Evolutionary conservation across 805 yeast species (phyloP), one percentile per base, ranked within the genome.

Genomic region (Starmerella apis): DNA sequence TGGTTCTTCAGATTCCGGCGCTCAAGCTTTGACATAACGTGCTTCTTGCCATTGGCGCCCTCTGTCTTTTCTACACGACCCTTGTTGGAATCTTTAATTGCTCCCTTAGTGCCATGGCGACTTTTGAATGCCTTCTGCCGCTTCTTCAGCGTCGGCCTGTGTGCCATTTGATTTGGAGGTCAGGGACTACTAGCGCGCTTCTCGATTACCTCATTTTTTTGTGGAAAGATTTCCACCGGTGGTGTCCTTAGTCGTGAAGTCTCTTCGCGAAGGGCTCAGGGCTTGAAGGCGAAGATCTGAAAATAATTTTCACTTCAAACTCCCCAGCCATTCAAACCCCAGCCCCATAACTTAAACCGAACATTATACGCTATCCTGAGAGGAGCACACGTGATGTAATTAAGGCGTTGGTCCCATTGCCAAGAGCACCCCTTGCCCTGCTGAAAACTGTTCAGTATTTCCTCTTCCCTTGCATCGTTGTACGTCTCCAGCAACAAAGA

Each of bases 121-220:
- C 95, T 78, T 65, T 92, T 94, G 74, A 86, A 94, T 9, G 88
- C 76, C 69, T 92, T 92, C 61, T 90, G 95, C 43, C 80, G 80
- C 62, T 80, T 81, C 67, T 86, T 90, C 41, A 85, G 69, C 3
- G 95, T 79, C 11, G 90, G 74, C 64, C 97, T 77, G 65, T 92
- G 97, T 77, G 56, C 63, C 68, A 60, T 65, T 48, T 46, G 23
- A 31, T 20, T 23, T 7, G 25, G 9, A n/a, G 8, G 10, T 13
- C 45, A 16, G 28, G n/a, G n/a, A n/a, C n/a, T 24, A 16, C 10
- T 6, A 28, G 20, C 46, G 44, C 33, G 33, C 13, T 7, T 7
- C n/a, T 7, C 44, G 44, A 41, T 41, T 41, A 41, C 44, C 44
- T 41, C 44, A 41, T 41, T 41, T 41, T 41, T 41, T 14, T 16